Base-by-base conservation (phyloP, 305 asterid species). In the Fraxinus xanthoxyloides region DNA sequence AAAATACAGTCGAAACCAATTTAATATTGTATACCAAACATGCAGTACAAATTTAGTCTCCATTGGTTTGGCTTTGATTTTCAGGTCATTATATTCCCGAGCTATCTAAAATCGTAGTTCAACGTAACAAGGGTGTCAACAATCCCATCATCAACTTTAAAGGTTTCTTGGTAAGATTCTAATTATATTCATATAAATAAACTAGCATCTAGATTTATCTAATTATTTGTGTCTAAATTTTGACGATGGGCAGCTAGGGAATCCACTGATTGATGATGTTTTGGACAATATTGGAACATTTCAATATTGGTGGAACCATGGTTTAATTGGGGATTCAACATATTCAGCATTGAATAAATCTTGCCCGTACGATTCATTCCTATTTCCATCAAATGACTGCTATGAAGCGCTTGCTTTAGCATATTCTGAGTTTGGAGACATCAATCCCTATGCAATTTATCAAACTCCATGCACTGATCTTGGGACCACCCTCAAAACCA, bases 31-130 rank as follows among this genome's bases (percentile, higher is more conserved):
- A 0, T 8, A 7, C 28, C 5, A 30, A 26, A 10, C 36, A 61
- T 81, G 38, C 23, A 35, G 84, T 80, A 7, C 48, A 73, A 28
- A 9, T 7, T 54, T 51, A 21, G 1, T 34, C 6, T 78, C n/a
- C 7, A 8, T 32, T 15, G 19, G 7, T 77, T 17, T 31, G 40
- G 7, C 17, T 78, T 78, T 23, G 76, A 7, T 65, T 81, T 79
- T 1, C 82, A 91, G 92, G 94, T 15, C 93, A 92, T 86, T 90
- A 92, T 77, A 89, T 92, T 51, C 93, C 94, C 10, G 83, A 92
- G 82, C 79, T 92, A 82, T 89, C 95, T 21, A 88, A 87, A 82
- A 83, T 85, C 34, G 87, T 92, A 46, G 89, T 88, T 2, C 80
- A 84, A 21, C 70, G 81, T 63, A 90, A 90, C 84, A 85, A 85